Percentiles rank a stretch among this genome's conserved stretches.
phyloP scores from a whole-genome alignment of 768 basidiomycete genomes.

The Flagelloscypha sp. region DNA sequence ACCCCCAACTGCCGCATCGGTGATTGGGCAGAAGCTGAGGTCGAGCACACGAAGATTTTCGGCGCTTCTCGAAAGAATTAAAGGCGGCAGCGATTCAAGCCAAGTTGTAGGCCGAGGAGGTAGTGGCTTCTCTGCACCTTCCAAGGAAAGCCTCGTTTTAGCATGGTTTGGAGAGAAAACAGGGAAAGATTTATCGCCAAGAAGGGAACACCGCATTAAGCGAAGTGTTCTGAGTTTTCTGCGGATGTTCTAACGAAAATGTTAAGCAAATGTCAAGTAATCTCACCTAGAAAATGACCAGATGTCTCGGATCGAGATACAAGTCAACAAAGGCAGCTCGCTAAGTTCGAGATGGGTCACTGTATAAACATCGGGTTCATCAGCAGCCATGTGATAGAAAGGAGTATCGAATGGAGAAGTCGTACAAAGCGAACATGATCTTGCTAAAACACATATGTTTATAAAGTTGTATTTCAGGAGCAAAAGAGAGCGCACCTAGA shows the following conservation, averaged over 20 bases:
- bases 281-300: constrained; percentile 63
- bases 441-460: constrained; percentile 68
- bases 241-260: constrained; percentile 9
- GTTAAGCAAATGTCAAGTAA: constrained; percentile 1
- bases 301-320: constrained; percentile 67
- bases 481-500: too few relatives aligned
- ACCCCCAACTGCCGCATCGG: constrained; percentile 70
- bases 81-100: constrained; percentile 54
- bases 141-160: constrained; percentile 14
- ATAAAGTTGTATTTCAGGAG: too few relatives aligned
- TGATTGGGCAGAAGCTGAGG: constrained; percentile 65
- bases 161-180: constrained; percentile 30
- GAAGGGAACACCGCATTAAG: constrained; percentile 64
- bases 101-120: constrained; percentile 51
- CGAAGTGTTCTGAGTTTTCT: constrained; percentile 69
- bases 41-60: constrained; percentile 76
- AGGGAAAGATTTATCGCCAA: constrained; percentile 80
- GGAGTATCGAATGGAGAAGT: too few relatives aligned
- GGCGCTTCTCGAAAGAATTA: constrained; percentile 55
- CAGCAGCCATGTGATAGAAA: too few relatives aligned
- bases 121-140: constrained; percentile 38
- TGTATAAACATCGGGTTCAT: too few relatives aligned
- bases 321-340: constrained; percentile 60
- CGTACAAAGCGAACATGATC: constrained; percentile 63
- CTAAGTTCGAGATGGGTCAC: constrained; percentile 78